These are phyloP conservation scores for Penicillium psychrosexuale DNA, from an alignment of 2,329 filamentous ascomycete species.

Conservation along the genomic window DNA sequence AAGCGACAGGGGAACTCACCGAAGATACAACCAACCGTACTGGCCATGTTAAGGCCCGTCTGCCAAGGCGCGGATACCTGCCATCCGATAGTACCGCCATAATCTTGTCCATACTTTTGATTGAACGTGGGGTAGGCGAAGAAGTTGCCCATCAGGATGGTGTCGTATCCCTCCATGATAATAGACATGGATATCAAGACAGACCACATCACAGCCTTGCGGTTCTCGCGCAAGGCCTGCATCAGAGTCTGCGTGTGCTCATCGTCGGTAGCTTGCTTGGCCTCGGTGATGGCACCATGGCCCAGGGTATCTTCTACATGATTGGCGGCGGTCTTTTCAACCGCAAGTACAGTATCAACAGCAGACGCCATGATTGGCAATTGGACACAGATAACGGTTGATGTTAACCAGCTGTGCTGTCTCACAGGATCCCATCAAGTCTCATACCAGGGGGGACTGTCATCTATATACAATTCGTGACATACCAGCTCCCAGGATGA, in stretches of 20 bases:
- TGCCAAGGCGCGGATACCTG: constrained; percentile 60
- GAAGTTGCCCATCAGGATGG: constrained; percentile 50
- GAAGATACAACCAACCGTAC: constrained; percentile 23
- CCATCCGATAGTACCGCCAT: constrained; percentile 11
- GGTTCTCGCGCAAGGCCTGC: constrained; percentile 20
- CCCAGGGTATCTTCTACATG: constrained; percentile 29
- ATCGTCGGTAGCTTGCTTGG: constrained; percentile 22
- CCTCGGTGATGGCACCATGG: constrained; percentile 21
- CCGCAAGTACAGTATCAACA: constrained; percentile 15
- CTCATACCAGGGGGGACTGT: background rate
- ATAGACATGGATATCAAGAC: constrained; percentile 47
- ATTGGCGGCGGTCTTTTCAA: constrained; percentile 26
- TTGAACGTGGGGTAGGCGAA: constrained; percentile 49
- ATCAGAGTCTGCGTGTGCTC: constrained; percentile 20
- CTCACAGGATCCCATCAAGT: background rate
- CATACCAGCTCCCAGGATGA: background rate
- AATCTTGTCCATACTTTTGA: constrained; percentile 33
- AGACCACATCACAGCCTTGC: constrained; percentile 34
- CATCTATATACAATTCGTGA: constrained; percentile 9
- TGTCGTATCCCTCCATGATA: constrained; percentile 55
- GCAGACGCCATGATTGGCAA: constrained; percentile 7
- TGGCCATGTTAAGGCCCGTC: constrained; percentile 52
- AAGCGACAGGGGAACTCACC: constrained; percentile 7
- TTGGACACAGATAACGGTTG: background rate
- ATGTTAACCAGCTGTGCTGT: background rate